A percentile compares a stretch with the other conserved stretches of the same genome.
phyloP scores from a whole-genome alignment of 2,329 filamentous ascomycete genomes.

The Aspergillus candidus region DNA sequence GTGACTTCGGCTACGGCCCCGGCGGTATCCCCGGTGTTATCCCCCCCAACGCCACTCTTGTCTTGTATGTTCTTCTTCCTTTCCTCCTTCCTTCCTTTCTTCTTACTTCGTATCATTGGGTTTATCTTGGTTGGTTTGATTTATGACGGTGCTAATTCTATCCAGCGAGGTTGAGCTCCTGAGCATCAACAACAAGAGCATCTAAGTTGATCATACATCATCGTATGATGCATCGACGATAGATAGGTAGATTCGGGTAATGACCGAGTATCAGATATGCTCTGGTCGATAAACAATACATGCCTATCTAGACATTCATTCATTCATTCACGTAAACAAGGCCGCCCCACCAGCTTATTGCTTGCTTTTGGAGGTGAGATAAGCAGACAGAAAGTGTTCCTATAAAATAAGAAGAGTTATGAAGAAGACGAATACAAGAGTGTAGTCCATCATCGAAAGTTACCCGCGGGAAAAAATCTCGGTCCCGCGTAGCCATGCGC shows the following conservation, averaged over 20 bases:
- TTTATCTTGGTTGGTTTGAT: no score
- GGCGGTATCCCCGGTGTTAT: constrained; percentile 70
- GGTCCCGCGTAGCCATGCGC: constrained; percentile 80
- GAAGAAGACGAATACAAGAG: background rate
- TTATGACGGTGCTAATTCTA: constrained; percentile 4
- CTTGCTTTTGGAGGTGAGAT: no score
- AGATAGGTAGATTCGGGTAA: background rate
- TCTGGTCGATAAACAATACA: no score
- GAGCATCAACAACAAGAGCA: constrained; percentile 51
- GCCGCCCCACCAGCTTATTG: no score
- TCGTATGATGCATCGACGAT: background rate
- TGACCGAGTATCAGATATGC: no score
- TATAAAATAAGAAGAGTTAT: background rate
- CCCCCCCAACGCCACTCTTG: constrained; percentile 64
- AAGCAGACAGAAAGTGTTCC: no score
- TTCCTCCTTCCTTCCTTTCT: background rate
- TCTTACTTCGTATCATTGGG: constrained; percentile 2
- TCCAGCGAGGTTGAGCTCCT: constrained; percentile 63
- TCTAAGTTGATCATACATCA: constrained; percentile 19
- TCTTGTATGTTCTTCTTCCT: constrained; percentile 63
- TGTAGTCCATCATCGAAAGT: constrained; percentile 45
- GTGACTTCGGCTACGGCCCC: constrained; percentile 37
- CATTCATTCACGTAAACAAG: no score
- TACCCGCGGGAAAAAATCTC: constrained; percentile 69
- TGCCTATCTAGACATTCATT: no score